Evolutionary conservation across 1,284 basidiomycete genomes (phyloP), one percentile per base, ranked within the genome.

Genomic region (Cronartium ribicola): DNA sequence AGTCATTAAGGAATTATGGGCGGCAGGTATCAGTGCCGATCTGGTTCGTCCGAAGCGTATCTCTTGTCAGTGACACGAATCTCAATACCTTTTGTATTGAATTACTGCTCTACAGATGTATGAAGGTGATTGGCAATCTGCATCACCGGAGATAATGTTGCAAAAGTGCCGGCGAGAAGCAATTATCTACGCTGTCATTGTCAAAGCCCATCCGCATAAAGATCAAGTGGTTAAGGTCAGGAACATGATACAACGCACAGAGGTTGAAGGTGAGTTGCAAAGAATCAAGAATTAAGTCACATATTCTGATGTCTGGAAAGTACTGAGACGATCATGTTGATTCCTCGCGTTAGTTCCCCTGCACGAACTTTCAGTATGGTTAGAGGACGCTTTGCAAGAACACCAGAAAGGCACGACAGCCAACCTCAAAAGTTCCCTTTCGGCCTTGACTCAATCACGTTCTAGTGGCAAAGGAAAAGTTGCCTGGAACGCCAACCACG

Each of bases 21-120:
- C 87, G 76, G 85, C 90, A 78, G 87, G 86, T 66, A 92, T 94
- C 79, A 90, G 90, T 76, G 89, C 91, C 0, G 92, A 94, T 81
- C 82, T 94, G 76, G 91, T 92, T 87, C 93, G 93, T 78, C 29
- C 2, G 29, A 29, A 84, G 85, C 62, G 82, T 29, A 29, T 29
- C 2, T 1, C 29, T 29, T 29, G 29, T 29, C 29, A 29, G 29
- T 29, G 29, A 29, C 29, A 29, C 29, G 2, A 29, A 29, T 29
- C 29, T 29, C 2, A 29, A 29, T 29, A 29, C 20, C 59, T 11
- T 41, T 48, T 69, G 14, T 41, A 17, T 62, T 36, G n/a, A 29
- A 29, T 29, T 29, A 1, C 2, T 29, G 7, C 10, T 3, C 20
- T 46, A 64, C 22, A 71, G 68, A 71, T 71, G 68, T 71, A 71